These are phyloP conservation scores for Tetrahymena malaccensis DNA, from an alignment of 73 alveolate genomes.

Conservation along the genomic window DNA sequence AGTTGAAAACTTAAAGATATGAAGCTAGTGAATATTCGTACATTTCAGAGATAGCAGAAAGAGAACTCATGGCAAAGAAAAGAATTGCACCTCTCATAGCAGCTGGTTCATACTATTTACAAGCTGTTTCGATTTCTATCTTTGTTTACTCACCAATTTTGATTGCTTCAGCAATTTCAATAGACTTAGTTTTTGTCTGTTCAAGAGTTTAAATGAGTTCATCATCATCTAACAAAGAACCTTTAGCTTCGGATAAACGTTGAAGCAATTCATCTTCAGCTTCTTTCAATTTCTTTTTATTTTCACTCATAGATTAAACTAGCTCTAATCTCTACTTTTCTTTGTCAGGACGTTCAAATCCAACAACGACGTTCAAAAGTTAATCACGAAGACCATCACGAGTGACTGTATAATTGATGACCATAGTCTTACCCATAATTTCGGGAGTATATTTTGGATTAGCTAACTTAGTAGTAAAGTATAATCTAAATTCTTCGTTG, in stretches of 20 bases:
- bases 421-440: slow-evolving; percentile 96
- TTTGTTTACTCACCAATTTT: slow-evolving; percentile 93
- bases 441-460: slow-evolving; percentile 99
- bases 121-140: slow-evolving; percentile 83
- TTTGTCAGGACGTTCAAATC: slow-evolving; percentile 95
- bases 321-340: slow-evolving; percentile 94
- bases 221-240: slow-evolving; percentile 93
- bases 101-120: slow-evolving; percentile 80
- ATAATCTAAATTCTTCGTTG: slow-evolving; percentile 87
- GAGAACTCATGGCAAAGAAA: slow-evolving; percentile 98
- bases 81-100: slow-evolving; percentile 99
- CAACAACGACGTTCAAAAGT: slow-evolving; percentile 97
- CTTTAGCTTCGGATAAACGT: slow-evolving; percentile 75
- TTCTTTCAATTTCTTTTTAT: slow-evolving; percentile 85
- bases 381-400: slow-evolving; percentile 95
- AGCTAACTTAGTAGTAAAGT: slow-evolving; percentile 96
- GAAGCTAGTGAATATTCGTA: slow-evolving; percentile 98
- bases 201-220: slow-evolving; percentile 92
- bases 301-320: slow-evolving; percentile 91
- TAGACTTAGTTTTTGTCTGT: slow-evolving; percentile 92
- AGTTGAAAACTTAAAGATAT: slow-evolving; percentile 95
- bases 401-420: slow-evolving; percentile 97
- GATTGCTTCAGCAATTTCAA: slow-evolving; percentile 88
- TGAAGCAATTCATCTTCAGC: slow-evolving; percentile 67
- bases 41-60: slow-evolving; percentile 97